These are phyloP conservation scores for Plasmodium chabaudi DNA, from an alignment of 169 alveolate species.

Conservation along the genomic window DNA sequence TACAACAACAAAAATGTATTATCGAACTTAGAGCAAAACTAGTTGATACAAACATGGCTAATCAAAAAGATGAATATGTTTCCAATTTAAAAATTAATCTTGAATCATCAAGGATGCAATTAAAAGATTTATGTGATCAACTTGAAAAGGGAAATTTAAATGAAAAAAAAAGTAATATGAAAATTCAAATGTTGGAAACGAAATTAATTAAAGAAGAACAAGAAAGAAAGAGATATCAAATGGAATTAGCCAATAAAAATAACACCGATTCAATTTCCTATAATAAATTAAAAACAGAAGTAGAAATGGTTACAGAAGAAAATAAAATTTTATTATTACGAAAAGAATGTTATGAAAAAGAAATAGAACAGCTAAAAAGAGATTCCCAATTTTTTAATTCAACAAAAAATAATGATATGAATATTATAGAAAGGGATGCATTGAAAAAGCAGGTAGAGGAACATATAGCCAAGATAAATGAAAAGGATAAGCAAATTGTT, in stretches of 20 bases:
- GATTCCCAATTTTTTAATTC: slow-evolving; percentile 24
- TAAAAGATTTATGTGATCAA: slow-evolving; percentile 10
- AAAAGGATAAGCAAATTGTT: slow-evolving; percentile 44
- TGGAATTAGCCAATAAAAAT: slow-evolving; percentile 3
- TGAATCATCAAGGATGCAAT: slow-evolving; percentile 11
- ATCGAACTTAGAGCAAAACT: slow-evolving; percentile 18
- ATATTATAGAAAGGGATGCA: slow-evolving; percentile 37
- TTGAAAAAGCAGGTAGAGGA: slow-evolving; percentile 27
- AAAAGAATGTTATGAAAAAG: slow-evolving; percentile 26
- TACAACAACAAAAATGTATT: slow-evolving; percentile 48
- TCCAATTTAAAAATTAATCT: slow-evolving; percentile 5
- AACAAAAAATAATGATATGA: slow-evolving; percentile 54
- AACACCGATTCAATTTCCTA: not conserved
- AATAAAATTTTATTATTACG: slow-evolving; percentile 15
- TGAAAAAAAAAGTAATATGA: slow-evolving; percentile 33
- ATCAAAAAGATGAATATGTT: slow-evolving; percentile 14
- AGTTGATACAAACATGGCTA: not conserved
- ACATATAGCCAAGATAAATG: slow-evolving; percentile 13
- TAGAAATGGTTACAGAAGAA: slow-evolving; percentile 41
- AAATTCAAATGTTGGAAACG: not conserved
- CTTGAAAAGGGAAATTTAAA: slow-evolving; percentile 13
- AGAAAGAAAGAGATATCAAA: slow-evolving; percentile 6
- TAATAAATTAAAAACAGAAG: slow-evolving; percentile 38
- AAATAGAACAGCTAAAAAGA: slow-evolving; percentile 28
- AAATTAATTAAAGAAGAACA: slow-evolving; percentile 10